Base-by-base conservation (phyloP, 2,329 filamentous ascomycete genomes). In the Aspergillus tanneri region DNA sequence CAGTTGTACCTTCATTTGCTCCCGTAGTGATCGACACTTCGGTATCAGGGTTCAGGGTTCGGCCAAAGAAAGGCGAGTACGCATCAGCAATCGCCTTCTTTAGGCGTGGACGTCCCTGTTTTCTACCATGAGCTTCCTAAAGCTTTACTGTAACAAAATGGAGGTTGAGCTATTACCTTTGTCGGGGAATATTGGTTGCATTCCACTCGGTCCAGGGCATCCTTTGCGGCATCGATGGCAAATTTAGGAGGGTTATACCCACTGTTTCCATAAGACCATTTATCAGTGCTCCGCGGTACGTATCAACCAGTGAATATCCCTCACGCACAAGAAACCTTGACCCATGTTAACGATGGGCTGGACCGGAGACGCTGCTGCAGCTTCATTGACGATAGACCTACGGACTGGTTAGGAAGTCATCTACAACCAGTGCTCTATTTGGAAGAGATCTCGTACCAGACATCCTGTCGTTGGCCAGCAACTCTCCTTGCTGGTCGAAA, bases 111-210 rank as follows among this genome's bases (percentile, higher is more conserved):
- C 92, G 85, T 52, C 93, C 93, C 76, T 82, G 52, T 34, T 27
- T 10, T 16, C n/a, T 44, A n/a, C 22, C 11, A 23, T 56, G 19
- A 55, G 50, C 24, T n/a, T 34, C n/a, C 11, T 14, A 11, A 25
- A 5, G 39, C 28, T 25, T 24, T 19, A 14, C 22, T 23, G 23
- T 30, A 24, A 14, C 22, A 34, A 9, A 5, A 19, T 7, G 10
- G 24, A 23, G n/a, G 34, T 12, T 38, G 19, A 16, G 14, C 27
- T 12, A 30, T 40, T 69, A 80, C 78, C 78, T 90, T 93, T 16
- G 93, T 96, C 2, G 91, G 93, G 18, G 90, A 92, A 78, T 99
- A 99, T 77, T 99, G 93, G 71, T 99, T 99, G 80, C 92, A 96
- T 58, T 97, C 93, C 18, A 99, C 92, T 43, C 84, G 81, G 65